Evolutionary conservation across 495 filamentous ascomycete genomes (phyloP).

Genomic region (Podospora pseudopauciseta): DNA sequence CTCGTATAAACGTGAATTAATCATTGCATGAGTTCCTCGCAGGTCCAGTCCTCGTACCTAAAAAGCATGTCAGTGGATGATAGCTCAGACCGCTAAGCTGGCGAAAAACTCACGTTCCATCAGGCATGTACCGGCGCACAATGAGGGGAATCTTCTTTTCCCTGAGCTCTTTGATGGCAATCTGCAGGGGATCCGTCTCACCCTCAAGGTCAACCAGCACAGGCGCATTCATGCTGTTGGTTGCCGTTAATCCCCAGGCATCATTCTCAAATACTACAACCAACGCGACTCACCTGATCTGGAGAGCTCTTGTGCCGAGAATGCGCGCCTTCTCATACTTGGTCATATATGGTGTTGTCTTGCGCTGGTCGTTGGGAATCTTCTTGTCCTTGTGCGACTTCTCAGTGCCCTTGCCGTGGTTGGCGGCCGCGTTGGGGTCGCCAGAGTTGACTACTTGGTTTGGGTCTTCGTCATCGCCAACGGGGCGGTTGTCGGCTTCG

Average conservation of each 20-base stretch:
- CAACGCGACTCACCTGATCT: slow-evolving; percentile 71
- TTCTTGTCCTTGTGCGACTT: slow-evolving; percentile 78
- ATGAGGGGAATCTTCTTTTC: slow-evolving; percentile 99
- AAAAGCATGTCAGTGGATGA: not conserved
- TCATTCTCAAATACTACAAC: not conserved
- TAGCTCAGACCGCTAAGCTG: slow-evolving; percentile 9
- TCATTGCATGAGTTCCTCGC: slow-evolving; percentile 77
- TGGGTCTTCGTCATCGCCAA: slow-evolving; percentile 42
- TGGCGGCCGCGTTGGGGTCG: slow-evolving; percentile 68
- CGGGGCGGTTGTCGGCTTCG: slow-evolving; percentile 46
- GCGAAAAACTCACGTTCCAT: slow-evolving; percentile 75
- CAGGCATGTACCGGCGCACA: slow-evolving; percentile 89
- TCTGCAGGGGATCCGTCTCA: slow-evolving; percentile 95
- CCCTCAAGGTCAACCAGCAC: slow-evolving; percentile 95
- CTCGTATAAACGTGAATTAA: not conserved
- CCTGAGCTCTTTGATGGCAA: slow-evolving; percentile 91
- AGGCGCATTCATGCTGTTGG: slow-evolving; percentile 86
- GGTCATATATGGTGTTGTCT: slow-evolving; percentile 97
- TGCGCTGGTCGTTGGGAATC: slow-evolving; percentile 81
- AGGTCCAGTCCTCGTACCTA: slow-evolving; percentile 99
- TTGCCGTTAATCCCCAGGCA: slow-evolving; percentile 5
- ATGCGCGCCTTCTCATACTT: slow-evolving; percentile 96
- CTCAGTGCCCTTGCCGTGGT: slow-evolving; percentile 43
- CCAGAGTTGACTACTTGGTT: slow-evolving; percentile 59
- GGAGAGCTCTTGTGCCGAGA: slow-evolving; percentile 84